Conservation (phyloP, 179 eudicot genomes). For the Carnegiea gigantea region DNA sequence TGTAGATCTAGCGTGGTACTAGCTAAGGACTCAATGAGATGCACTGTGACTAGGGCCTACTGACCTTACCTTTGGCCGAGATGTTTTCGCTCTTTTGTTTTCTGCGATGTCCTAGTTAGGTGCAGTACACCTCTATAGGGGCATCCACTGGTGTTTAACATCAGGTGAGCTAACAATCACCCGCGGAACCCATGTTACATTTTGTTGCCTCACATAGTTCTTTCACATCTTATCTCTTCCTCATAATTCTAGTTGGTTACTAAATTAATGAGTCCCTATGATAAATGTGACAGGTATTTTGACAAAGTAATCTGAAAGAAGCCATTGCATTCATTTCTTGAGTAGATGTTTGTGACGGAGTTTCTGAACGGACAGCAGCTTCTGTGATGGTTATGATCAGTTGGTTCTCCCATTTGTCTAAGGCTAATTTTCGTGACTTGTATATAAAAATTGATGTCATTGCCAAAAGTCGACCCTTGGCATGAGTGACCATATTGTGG, state of each 20-base stretch:
- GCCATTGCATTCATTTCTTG: not conserved
- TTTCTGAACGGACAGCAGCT: slow-evolving; percentile 6
- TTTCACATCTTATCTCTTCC: not conserved
- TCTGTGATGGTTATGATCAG: slow-evolving; percentile 6
- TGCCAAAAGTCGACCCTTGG: slow-evolving; percentile 8
- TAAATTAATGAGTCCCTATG: not conserved
- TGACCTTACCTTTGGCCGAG: not conserved
- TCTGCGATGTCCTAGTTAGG: not conserved
- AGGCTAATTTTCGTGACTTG: slow-evolving; percentile 22
- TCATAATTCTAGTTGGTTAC: not conserved
- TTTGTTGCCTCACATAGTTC: not conserved
- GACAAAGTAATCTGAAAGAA: slow-evolving; percentile 5
- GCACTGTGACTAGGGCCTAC: not conserved
- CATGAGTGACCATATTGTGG: slow-evolving; percentile 10
- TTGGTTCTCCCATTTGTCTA: not conserved
- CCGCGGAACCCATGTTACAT: too few relatives aligned
- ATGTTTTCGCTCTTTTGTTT: not conserved
- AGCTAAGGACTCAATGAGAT: too few relatives aligned
- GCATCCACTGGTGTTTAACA: too few relatives aligned
- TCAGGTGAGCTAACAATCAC: too few relatives aligned
- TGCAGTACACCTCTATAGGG: not conserved
- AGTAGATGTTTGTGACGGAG: slow-evolving; percentile 10
- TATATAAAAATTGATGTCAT: slow-evolving; percentile 22
- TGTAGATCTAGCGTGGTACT: too few relatives aligned
- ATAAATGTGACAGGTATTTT: slow-evolving; percentile 19